Evolutionary conservation across 768 basidiomycete genomes (phyloP), one percentile per base, ranked within the genome.

Genomic region (Leucocoprinus leucothites): DNA sequence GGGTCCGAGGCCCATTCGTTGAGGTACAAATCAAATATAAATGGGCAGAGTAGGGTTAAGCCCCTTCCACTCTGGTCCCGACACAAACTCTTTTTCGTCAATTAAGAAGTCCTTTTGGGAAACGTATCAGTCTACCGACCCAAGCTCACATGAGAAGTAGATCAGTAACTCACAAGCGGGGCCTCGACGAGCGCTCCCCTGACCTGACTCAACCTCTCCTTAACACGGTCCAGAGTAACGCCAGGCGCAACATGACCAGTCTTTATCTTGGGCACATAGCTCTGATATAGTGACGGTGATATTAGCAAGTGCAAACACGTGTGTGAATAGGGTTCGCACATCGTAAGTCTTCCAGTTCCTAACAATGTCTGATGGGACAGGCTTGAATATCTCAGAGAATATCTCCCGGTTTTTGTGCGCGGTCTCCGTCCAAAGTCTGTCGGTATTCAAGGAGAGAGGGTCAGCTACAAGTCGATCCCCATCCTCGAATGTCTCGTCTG

Each of bases 321-420:
- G n/a, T n/a, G n/a, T n/a, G n/a, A n/a, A n/a, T n/a, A n/a, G n/a
- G n/a, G n/a, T n/a, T n/a, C 82, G 25, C 61, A 89, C 89, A 49
- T 88, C 85, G 65, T 94, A 96, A 3, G 83, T 81, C 8, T 79
- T 71, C 92, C 91, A 94, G 53, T 78, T 78, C 58, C 85, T 78
- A 48, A 95, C 87, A 24, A 87, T 69, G 70, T 97, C 93, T 11
- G 85, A 87, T 3, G 94, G 93, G 14, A 92, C 82, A n/a, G 89
- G 86, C 38, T 85, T 79, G 77, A 96, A 97, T 26, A 94, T 63
- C 71, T 92, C 90, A 3, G 88, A 86, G 62, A 93, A 96, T 53
- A 94, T 78, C 65, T 90, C 87, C 52, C 91, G 77, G 67, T 98
- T 98, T 72, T 71, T 80, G 57, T 79, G 76, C 16, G 93, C 94